These are phyloP conservation scores for Malassezia brasiliensis DNA, from an alignment of 1,284 basidiomycete genomes.

Conservation along the genomic window DNA sequence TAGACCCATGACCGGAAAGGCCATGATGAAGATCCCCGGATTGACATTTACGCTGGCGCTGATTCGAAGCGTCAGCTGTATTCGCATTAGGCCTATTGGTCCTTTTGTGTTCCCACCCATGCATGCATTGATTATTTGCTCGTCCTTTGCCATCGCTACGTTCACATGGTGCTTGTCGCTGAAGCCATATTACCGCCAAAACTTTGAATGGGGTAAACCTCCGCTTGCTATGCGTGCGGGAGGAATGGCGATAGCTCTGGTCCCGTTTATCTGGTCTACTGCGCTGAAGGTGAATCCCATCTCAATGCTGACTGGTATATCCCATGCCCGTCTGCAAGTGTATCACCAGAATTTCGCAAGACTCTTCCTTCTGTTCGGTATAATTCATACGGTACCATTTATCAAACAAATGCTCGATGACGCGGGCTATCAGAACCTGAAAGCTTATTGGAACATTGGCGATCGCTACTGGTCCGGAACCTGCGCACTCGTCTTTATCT, in stretches of 20 bases:
- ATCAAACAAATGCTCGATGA: constrained; percentile 30
- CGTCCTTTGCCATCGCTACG: constrained; percentile 5
- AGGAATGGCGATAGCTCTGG: constrained; percentile 32
- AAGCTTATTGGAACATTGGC: constrained; percentile 17
- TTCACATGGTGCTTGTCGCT: constrained; percentile 25
- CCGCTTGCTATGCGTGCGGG: constrained; percentile 35
- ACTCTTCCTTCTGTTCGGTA: constrained; percentile 33
- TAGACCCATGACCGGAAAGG: background rate
- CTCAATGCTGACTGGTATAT: constrained; percentile 30
- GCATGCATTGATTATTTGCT: background rate
- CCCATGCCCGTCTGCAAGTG: constrained; percentile 35
- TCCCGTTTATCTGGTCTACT: constrained; percentile 35
- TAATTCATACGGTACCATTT: constrained; percentile 39
- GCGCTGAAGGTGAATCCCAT: constrained; percentile 40
- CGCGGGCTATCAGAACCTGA: constrained; percentile 21
- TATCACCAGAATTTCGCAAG: constrained; percentile 41
- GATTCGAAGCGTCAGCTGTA: background rate
- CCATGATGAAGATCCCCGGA: background rate
- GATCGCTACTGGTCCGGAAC: constrained; percentile 32
- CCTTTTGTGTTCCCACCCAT: background rate
- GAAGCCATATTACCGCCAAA: constrained; percentile 30
- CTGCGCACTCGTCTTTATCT: constrained; percentile 26
- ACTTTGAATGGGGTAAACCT: constrained; percentile 28
- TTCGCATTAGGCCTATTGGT: background rate
- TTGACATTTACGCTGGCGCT: background rate